Conservation (phyloP, 2,329 filamentous ascomycete species). For the Xylariaceae sp. region DNA sequence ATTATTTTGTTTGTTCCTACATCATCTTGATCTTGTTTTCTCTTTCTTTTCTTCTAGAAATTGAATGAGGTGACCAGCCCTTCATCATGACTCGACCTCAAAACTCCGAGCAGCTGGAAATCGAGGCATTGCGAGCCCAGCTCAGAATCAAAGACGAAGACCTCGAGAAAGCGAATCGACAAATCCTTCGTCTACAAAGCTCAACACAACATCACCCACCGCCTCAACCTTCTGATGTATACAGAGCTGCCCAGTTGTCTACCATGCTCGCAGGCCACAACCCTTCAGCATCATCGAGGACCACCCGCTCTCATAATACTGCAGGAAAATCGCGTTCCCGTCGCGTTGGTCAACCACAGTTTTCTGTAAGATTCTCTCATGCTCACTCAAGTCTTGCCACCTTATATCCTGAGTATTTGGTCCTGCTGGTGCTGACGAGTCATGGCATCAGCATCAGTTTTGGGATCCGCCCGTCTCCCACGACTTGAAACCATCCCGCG, state of each 20-base stretch:
- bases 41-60: background rate
- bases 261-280: slow-evolving; percentile 23
- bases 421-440: slow-evolving; percentile 23
- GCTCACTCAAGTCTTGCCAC: slow-evolving; percentile 1
- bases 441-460: slow-evolving; percentile 19
- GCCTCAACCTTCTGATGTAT: slow-evolving; percentile 20
- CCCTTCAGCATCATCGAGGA: slow-evolving; percentile 23
- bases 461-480: slow-evolving; percentile 26
- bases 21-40: background rate
- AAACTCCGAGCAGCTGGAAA: slow-evolving; percentile 25
- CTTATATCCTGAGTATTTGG: slow-evolving; percentile 1
- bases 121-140: slow-evolving; percentile 26
- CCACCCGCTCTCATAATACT: slow-evolving; percentile 28
- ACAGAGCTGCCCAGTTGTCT: slow-evolving; percentile 29
- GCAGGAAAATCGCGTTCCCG: slow-evolving; percentile 23
- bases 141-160: slow-evolving; percentile 26
- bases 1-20: background rate
- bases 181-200: slow-evolving; percentile 25
- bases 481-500: slow-evolving; percentile 32
- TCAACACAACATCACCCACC: slow-evolving; percentile 25
- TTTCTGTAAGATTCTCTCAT: slow-evolving; percentile 28
- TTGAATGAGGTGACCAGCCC: slow-evolving; percentile 13
- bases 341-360: slow-evolving; percentile 20
- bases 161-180: slow-evolving; percentile 23
- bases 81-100: slow-evolving; percentile 25